These are phyloP conservation scores for Mycena alexandri DNA, from an alignment of 768 basidiomycete genomes.

Conservation along the genomic window DNA sequence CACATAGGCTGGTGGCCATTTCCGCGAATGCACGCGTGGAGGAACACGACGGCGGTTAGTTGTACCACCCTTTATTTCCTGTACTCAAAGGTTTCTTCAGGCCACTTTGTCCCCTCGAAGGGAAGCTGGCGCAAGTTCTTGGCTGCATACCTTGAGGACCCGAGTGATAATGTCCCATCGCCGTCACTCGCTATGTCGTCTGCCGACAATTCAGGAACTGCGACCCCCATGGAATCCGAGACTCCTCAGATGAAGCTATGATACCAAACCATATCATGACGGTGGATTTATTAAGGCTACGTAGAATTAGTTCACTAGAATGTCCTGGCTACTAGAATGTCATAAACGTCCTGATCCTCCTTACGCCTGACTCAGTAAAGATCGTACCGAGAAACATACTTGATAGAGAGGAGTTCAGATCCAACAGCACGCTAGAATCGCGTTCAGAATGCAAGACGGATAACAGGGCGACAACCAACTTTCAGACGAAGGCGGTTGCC, in stretches of 20 bases:
- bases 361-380: neutral
- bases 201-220: constrained; percentile 60
- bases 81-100: constrained; percentile 50
- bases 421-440: neutral
- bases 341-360: too few relatives aligned
- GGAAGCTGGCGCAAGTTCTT: constrained; percentile 83
- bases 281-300: too few relatives aligned
- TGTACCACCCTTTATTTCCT: neutral
- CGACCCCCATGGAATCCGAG: constrained; percentile 52
- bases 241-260: constrained; percentile 22
- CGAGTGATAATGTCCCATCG: constrained; percentile 59
- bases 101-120: constrained; percentile 88
- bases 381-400: neutral
- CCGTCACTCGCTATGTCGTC: constrained; percentile 47
- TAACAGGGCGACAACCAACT: too few relatives aligned
- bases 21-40: constrained; percentile 75
- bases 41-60: constrained; percentile 82
- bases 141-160: constrained; percentile 71
- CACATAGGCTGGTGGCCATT: constrained; percentile 65
- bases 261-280: neutral
- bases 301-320: too few relatives aligned
- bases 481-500: constrained; percentile 3
- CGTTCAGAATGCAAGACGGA: neutral
- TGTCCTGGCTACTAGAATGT: too few relatives aligned
- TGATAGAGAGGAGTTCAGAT: neutral